phyloP scores from a whole-genome alignment of 1,284 basidiomycete species.

The Ustilago shanxiensis region DNA sequence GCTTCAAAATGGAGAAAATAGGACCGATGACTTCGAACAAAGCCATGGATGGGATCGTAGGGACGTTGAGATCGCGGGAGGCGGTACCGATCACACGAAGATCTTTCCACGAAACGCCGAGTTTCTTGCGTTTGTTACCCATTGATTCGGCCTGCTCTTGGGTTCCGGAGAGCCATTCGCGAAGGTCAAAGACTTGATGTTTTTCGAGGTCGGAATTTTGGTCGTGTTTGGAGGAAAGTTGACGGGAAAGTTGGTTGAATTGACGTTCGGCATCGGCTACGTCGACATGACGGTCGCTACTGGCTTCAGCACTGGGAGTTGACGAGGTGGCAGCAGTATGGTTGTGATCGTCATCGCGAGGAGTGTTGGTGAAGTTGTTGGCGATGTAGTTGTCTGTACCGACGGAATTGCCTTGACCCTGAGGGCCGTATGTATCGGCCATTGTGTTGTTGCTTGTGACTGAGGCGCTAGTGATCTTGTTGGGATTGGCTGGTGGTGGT shows the following conservation, averaged over 20 bases:
- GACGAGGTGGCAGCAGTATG: constrained; percentile 26
- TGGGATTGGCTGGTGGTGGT: background rate
- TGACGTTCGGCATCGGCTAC: constrained; percentile 41
- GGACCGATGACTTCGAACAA: constrained; percentile 55
- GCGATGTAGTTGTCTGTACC: constrained; percentile 43
- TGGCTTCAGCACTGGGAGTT: constrained; percentile 21
- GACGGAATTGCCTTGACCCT: constrained; percentile 19
- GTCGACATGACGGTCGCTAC: constrained; percentile 34
- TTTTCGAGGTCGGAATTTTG: constrained; percentile 42
- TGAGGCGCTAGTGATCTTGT: no score
- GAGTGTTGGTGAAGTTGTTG: constrained; percentile 15
- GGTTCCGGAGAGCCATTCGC: constrained; percentile 38
- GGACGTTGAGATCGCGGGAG: constrained; percentile 44
- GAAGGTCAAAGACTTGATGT: constrained; percentile 34
- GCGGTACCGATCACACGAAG: constrained; percentile 49
- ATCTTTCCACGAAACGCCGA: constrained; percentile 57
- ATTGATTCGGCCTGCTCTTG: constrained; percentile 37
- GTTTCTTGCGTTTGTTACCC: constrained; percentile 48
- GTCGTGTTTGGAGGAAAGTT: constrained; percentile 29
- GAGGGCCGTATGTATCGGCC: constrained; percentile 25
- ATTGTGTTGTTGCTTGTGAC: constrained; percentile 13
- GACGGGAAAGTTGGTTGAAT: constrained; percentile 40
- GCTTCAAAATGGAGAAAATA: constrained; percentile 44
- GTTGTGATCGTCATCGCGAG: constrained; percentile 13
- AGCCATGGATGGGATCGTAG: constrained; percentile 55